Evolutionary conservation across 1,284 basidiomycete species (phyloP), one percentile per base, ranked within the genome.

Genomic region (Ustilago tritici): DNA sequence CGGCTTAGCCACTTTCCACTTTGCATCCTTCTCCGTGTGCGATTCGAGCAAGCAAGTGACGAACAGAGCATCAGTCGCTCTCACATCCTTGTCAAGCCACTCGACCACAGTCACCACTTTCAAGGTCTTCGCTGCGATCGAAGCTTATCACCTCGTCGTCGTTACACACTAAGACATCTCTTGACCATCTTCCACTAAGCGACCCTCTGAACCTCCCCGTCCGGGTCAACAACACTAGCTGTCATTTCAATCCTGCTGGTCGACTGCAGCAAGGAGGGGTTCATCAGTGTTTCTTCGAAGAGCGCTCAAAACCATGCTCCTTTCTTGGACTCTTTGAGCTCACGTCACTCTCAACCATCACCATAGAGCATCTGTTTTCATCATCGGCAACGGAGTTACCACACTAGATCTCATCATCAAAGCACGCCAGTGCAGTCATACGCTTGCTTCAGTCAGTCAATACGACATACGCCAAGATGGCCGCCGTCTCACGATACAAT

Each of bases 401-500:
- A 52, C 50, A 31, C 14, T 34, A 3, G 28, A 52, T 31, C 11
- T 11, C 43, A n/a, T 17, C n/a, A 28, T 3, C 23, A 28, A 28
- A 28, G 23, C 23, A 28, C 23, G 23, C 23, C 23, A 28, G 23
- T 28, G 23, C 8, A 8, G 15, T 46, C 43, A 6, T 19, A 7
- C 7, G 6, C 43, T 19, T 19, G 7, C n/a, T 19, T 19, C 7
- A 7, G n/a, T 19, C 8, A 9, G n/a, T 15, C 17, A 19, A 5
- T 19, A 28, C 31, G 17, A 2, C 50, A 34, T 54, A 34, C 12
- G 12, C 47, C 61, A 66, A 19, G n/a, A 76, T 76, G 74, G 69
- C 74, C 11, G 65, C 74, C 4, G 53, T 76, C 35, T 76, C 74
- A 15, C 41, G 74, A 47, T 66, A 65, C 28, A 38, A 40, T 34